Evolutionary conservation across 768 basidiomycete genomes (phyloP).

Genomic region (Nevesoporus exiguus): DNA sequence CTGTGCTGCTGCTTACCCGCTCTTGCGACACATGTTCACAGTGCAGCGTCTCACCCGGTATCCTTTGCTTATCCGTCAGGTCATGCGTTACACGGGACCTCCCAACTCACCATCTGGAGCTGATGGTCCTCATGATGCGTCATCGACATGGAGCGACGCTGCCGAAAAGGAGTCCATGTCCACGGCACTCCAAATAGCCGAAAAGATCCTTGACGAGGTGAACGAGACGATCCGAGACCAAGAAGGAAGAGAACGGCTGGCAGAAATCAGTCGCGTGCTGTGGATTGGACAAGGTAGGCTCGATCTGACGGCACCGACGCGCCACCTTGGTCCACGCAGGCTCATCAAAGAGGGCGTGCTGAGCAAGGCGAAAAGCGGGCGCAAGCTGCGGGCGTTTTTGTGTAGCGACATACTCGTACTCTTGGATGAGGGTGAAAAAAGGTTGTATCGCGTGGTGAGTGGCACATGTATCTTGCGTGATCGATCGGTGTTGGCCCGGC

Average conservation of each 20-base stretch:
- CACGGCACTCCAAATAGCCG: slow-evolving; percentile 57
- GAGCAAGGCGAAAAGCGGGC: slow-evolving; percentile 79
- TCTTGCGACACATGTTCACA: slow-evolving; percentile 25
- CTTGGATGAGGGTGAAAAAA: slow-evolving; percentile 65
- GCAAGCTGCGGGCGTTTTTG: slow-evolving; percentile 71
- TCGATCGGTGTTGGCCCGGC: not conserved
- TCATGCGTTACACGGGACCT: slow-evolving; percentile 73
- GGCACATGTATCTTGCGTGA: not conserved
- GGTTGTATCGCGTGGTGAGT: slow-evolving; percentile 81
- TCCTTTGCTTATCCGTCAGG: slow-evolving; percentile 84
- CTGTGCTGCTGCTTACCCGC: not conserved
- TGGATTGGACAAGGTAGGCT: slow-evolving; percentile 88
- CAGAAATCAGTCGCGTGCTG: slow-evolving; percentile 68
- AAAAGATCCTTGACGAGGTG: slow-evolving; percentile 71
- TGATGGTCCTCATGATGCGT: not conserved
- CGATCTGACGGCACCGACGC: slow-evolving; percentile 88
- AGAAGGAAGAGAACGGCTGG: slow-evolving; percentile 76
- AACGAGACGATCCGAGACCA: slow-evolving; percentile 87
- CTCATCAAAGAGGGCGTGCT: slow-evolving; percentile 78
- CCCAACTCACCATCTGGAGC: not conserved
- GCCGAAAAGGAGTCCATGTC: slow-evolving; percentile 58
- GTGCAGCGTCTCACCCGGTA: slow-evolving; percentile 97
- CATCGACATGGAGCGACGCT: slow-evolving; percentile 9
- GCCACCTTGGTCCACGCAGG: slow-evolving; percentile 74
- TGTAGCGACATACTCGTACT: slow-evolving; percentile 90